Base-by-base conservation (phyloP, 2,329 filamentous ascomycete species). In the Fusarium globosum region DNA sequence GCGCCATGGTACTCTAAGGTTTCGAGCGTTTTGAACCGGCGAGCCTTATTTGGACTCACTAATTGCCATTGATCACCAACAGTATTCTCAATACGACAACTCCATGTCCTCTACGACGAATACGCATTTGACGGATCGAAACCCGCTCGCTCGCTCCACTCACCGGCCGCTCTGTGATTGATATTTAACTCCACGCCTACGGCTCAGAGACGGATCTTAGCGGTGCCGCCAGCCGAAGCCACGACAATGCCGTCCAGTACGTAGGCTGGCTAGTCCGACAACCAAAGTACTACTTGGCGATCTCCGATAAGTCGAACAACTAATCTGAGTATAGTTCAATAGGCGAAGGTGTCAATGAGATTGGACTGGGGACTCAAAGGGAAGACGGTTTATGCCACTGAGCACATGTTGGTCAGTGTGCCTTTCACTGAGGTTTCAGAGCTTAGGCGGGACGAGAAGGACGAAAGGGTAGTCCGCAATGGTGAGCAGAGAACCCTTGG, bases 191-290 rank as follows among this genome's bases (percentile, higher is more conserved):
- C 36, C 46, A 41, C 45, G 49, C 60, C 51, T 58, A 38, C 33
- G 20, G 45, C 33, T 58, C 36, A 53, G 45, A 49, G 45, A 65
- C 65, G 59, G 67, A 43, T 59, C 45, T 69, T 69, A 65, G 59
- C 59, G 66, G 51, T 69, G 67, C 67, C 67, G 65, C 30, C 52
- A 52, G 46, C 65, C 59, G 67, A 58, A 69, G 59, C 52, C 59
- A 52, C 58, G 35, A 56, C 26, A 23, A 42, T 58, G 20, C 39
- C 39, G 51, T 39, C 36, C 41, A 18, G 62, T 51, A 52, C 26
- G 28, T 26, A 41, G 23, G 26, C 30, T 33, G 20, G 21, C 20
- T 42, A 68, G 42, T 38, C 39, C 39, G 26, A 39, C 16, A 61
- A 28, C 41, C 30, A 52, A 52, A 30, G n/a, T 61, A 35, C 46